Evolutionary conservation across 2,329 filamentous ascomycete genomes (phyloP).

Genomic region (Capronia coronata): DNA sequence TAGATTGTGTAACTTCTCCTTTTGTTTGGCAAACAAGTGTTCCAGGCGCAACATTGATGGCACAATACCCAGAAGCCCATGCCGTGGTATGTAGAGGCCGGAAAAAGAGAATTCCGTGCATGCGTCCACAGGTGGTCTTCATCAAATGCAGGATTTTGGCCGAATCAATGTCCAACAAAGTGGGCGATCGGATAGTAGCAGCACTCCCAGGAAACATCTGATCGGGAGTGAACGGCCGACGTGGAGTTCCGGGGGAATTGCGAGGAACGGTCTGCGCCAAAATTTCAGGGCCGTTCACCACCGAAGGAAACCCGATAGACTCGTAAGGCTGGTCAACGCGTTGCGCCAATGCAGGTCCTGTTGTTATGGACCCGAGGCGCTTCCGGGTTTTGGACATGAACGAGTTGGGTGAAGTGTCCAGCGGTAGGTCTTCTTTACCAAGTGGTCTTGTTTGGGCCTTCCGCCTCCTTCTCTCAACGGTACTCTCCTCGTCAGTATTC

Average conservation of each 20-base stretch:
- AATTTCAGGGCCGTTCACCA: constrained; percentile 34
- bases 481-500: constrained; percentile 31
- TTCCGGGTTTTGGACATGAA: constrained; percentile 28
- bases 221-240: constrained; percentile 26
- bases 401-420: constrained; percentile 26
- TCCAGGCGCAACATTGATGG: constrained; percentile 46
- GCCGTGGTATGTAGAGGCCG: constrained; percentile 38
- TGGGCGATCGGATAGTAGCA: constrained; percentile 30
- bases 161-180: constrained; percentile 40
- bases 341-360: constrained; percentile 30
- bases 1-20: constrained; percentile 43
- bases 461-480: constrained; percentile 31
- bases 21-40: constrained; percentile 48
- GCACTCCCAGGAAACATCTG: constrained; percentile 19
- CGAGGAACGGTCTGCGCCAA: constrained; percentile 32
- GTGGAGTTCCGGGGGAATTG: constrained; percentile 28
- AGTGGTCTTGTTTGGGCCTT: constrained; percentile 18
- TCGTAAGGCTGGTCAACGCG: constrained; percentile 35
- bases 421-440: constrained; percentile 16
- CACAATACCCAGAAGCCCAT: constrained; percentile 48
- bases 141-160: constrained; percentile 46
- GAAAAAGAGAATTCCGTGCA: constrained; percentile 49
- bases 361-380: constrained; percentile 27
- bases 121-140: constrained; percentile 48
- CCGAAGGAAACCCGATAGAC: constrained; percentile 46